These are phyloP conservation scores for Fusarium bulbicola DNA, from an alignment of 2,329 filamentous ascomycete species.

Conservation along the genomic window DNA sequence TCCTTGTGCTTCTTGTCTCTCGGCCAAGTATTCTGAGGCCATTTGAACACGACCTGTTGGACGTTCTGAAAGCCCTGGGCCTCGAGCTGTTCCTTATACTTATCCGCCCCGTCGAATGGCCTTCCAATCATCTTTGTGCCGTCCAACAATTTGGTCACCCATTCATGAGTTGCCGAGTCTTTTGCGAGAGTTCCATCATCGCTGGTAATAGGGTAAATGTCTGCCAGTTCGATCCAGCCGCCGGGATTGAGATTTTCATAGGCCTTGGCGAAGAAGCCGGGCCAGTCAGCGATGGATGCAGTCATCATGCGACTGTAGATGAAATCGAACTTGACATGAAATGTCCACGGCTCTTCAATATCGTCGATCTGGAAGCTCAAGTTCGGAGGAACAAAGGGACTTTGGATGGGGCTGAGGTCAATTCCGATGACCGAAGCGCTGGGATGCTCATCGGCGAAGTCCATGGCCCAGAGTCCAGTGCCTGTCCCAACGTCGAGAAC, in stretches of 20 bases:
- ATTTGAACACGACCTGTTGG: constrained; percentile 54
- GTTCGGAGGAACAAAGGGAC: constrained; percentile 35
- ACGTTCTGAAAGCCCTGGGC: constrained; percentile 63
- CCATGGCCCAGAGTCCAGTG: constrained; percentile 43
- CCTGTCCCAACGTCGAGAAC: constrained; percentile 43
- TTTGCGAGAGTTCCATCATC: constrained; percentile 20
- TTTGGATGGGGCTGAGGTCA: constrained; percentile 40
- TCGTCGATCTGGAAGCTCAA: constrained; percentile 41
- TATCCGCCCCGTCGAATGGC: constrained; percentile 33
- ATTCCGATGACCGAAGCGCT: constrained; percentile 30
- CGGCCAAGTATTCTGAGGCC: constrained; percentile 60
- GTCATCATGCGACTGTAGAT: constrained; percentile 42
- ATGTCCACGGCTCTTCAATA: constrained; percentile 41
- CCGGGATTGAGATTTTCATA: constrained; percentile 35
- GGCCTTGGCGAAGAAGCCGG: constrained; percentile 32
- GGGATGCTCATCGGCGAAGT: constrained; percentile 38
- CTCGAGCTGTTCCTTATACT: constrained; percentile 47
- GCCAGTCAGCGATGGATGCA: constrained; percentile 32
- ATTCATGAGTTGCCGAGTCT: constrained; percentile 31
- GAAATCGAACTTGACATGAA: constrained; percentile 38
- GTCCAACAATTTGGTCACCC: constrained; percentile 37
- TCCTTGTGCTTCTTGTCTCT: constrained; percentile 60
- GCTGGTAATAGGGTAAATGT: constrained; percentile 25
- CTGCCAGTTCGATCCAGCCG: constrained; percentile 39
- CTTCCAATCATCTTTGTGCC: constrained; percentile 41